phyloP scores from a whole-genome alignment of 192 early-diverging fungal species.

The Backusella psychrophila region DNA sequence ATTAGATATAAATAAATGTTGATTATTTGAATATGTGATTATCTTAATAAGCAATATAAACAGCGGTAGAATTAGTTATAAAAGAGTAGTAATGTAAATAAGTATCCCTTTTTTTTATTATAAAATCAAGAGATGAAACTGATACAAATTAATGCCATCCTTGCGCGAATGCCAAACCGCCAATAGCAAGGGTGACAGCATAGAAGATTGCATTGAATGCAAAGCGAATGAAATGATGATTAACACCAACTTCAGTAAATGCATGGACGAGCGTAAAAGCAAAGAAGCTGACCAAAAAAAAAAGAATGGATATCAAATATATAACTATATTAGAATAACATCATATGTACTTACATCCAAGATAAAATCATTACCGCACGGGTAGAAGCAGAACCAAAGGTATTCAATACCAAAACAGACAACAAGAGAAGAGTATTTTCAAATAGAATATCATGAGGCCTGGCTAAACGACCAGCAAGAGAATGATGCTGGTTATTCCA shows the following conservation, averaged over 20 bases:
- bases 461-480: neutral
- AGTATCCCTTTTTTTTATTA: too few species aligned
- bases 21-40: neutral
- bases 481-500: neutral
- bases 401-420: constrained; percentile 33
- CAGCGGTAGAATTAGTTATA: neutral
- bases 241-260: neutral
- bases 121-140: neutral
- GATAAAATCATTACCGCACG: constrained; percentile 30
- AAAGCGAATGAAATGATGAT: constrained; percentile 16
- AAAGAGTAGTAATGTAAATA: neutral
- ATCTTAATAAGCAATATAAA: neutral
- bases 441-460: constrained; percentile 15
- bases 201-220: constrained; percentile 10
- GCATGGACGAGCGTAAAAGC: constrained; percentile 14
- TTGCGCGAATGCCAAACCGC: constrained; percentile 14
- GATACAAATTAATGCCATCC: neutral
- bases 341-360: constrained; percentile 31
- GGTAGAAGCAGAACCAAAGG: constrained; percentile 29
- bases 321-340: neutral
- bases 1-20: neutral
- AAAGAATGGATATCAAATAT: neutral
- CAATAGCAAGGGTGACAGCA: constrained; percentile 22
- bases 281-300: constrained; percentile 13
- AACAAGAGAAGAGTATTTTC: constrained; percentile 35